Base-by-base conservation (phyloP, 1,284 basidiomycete species). In the Schizophyllum commune region DNA sequence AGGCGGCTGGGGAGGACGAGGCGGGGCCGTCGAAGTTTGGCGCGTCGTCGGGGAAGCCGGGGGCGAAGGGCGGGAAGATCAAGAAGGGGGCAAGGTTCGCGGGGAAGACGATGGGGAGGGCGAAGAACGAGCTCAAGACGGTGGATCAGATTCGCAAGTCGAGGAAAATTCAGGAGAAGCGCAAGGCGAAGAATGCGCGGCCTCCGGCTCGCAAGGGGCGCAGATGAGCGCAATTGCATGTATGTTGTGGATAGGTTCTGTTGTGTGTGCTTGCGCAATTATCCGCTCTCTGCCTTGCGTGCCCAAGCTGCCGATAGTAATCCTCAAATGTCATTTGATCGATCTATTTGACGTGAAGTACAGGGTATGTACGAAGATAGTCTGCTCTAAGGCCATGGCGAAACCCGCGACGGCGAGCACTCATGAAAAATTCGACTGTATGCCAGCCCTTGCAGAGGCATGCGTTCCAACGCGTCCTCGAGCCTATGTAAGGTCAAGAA, bases 121-220 rank as follows among this genome's bases (percentile, higher is more conserved):
- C 91, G 68, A 92, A 86, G 73, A 88, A 73, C 59, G 92, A 94
- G 73, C 83, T 94, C 70, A 94, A 91, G 77, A 88, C 83, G 0
- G 86, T 84, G 47, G 91, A 92, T 58, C 89, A 94, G 70, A 94
- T 96, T 65, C 83, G 91, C 62, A 94, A 89, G 71, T 75, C 81
- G 32, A 82, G 93, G 63, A 85, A 84, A 69, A 59, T 79, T 32
- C 68, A 75, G 69, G 86, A 91, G 66, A 83, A 82, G 63, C 82
- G 79, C 67, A 84, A 78, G 70, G 83, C 80, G 21, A 93, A 91
- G 77, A 94, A 93, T 70, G 89, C 90, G 21, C 79, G 92, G 27
- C 39, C 39, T 27, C 84, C 88, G 9, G 77, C 72, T 62, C 76
- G 70, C 63, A 85, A 79, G 68, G 74, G 81, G 62, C 83, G 75